Base-by-base conservation (phyloP, 768 basidiomycete species). In the Boletellus emodensis region DNA sequence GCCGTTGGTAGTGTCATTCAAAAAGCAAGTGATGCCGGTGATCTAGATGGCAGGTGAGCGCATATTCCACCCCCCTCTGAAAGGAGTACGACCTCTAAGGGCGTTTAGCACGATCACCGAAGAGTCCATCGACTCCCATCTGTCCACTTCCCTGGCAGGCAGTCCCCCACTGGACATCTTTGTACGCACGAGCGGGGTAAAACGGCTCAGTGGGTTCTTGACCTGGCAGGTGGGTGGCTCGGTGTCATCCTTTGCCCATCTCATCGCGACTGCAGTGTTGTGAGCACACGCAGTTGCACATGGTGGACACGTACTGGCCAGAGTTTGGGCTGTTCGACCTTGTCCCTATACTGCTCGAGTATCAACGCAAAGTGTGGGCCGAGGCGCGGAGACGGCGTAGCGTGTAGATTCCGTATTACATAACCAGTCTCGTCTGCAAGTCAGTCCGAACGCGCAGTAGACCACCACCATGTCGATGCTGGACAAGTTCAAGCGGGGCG, bases 151-250 rank as follows among this genome's bases (percentile, higher is more conserved):
- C 1, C 70, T 74, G 24, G 81, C 67, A 12, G 83, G 79, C 17
- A 87, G 83, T 59, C 89, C 87, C 12, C 90, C 91, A 11, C 73
- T 96, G 0, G 95, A 98, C 61, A 80, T 99, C 41, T 78, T 98
- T 45, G 74, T 99, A 18, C 81, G 96, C 37, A 96, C 94, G 0
- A 93, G 91, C 44, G 92, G 94, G 11, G 96, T 95, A 6, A 85
- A 55, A 10, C 63, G 64, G 7, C 5, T 66, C 8, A 66, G 64
- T 61, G 92, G 96, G 58, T 99, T 84, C 63, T 67, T 97, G 64
- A 80, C 94, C 14, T 99, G 95, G 96, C 96, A 99, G 88, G 94
- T 89, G 49, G 51, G 82, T 70, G 3, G 9, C 11, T n/a, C 24
- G 28, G 15, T 17, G 12, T 12, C 18, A 20, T 1, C 30, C 33